Base-by-base conservation (phyloP, 192 early-diverging fungal species). In the Podila epicladia region DNA sequence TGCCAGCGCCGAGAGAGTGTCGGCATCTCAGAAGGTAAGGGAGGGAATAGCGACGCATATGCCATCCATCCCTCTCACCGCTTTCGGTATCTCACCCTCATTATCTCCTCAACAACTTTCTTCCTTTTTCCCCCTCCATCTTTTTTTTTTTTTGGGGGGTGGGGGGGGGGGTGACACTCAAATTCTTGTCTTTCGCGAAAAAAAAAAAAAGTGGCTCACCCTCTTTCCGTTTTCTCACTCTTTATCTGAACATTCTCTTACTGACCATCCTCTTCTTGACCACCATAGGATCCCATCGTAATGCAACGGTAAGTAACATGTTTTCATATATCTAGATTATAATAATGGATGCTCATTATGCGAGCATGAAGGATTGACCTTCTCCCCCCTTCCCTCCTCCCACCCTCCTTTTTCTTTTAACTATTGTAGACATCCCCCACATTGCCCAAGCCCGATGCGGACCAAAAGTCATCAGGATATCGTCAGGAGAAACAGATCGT, bases 1-100 rank as follows among this genome's bases (percentile, higher is more conserved):
- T 68, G 69, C 50, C 66, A 38, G 32, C 70, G 77, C 3, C 77
- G 77, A 28, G 67, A 73, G 31, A 80, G 77, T 65, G 33, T 72
- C 26, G 31, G 72, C 17, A 22, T 50, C 12, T 24, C 32, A 20
- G 75, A 72, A 72, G 69, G 75, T 67, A 76, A 37, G 1, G 64
- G 33, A 26, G 38, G 35, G 35, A 37, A 37, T 4, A 37, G 35
- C 41, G 13, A 13, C 2, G 53, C 53, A 53, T 37, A 37, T 22
- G 22, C 19, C 22, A 22, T 4, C 22, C 22, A 41, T 45, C 13
- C 41, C n/a, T n/a, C n/a, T n/a, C n/a, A n/a, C n/a, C 37, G 9
- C 37, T 38, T 11, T 38, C 32, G 5, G 5, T 32, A 5, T n/a
- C n/a, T n/a, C n/a, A n/a, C n/a, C n/a, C n/a, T 5, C 35, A 3